Conservation (phyloP, 2,329 filamentous ascomycete species). For the Apiospora sp. region DNA sequence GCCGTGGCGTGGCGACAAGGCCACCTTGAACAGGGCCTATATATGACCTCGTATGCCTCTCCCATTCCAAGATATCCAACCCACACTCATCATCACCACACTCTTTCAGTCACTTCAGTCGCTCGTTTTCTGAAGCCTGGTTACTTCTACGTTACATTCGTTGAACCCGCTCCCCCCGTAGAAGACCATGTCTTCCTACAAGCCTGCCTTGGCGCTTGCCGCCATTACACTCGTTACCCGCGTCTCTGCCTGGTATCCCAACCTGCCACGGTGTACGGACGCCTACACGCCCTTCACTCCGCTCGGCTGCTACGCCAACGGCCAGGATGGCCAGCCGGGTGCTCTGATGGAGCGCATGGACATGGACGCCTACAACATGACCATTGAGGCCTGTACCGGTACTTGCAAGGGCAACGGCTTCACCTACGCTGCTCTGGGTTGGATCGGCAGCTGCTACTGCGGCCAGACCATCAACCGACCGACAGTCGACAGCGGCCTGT, state of each 20-base stretch:
- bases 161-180: constrained; percentile 30
- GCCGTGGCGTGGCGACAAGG: not conserved
- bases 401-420: constrained; percentile 61
- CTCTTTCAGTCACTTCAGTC: not conserved
- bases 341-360: constrained; percentile 53
- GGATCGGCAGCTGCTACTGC: constrained; percentile 62
- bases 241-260: constrained; percentile 51
- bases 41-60: not conserved
- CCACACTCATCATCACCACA: not conserved
- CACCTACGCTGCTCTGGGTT: constrained; percentile 59
- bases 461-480: constrained; percentile 61
- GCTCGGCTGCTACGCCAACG: constrained; percentile 57
- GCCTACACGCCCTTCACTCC: constrained; percentile 57
- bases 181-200: constrained; percentile 44
- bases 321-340: constrained; percentile 35
- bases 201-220: constrained; percentile 46
- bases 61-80: not conserved
- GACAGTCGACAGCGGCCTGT: constrained; percentile 59
- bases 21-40: not conserved
- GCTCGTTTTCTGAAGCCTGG: not conserved
- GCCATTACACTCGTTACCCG: constrained; percentile 47
- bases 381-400: constrained; percentile 55
- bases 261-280: constrained; percentile 54
- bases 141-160: constrained; percentile 24
- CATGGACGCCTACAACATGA: constrained; percentile 50